Evolutionary conservation across 441 rosid genomes (phyloP).

Genomic region (Viola pubescens): DNA sequence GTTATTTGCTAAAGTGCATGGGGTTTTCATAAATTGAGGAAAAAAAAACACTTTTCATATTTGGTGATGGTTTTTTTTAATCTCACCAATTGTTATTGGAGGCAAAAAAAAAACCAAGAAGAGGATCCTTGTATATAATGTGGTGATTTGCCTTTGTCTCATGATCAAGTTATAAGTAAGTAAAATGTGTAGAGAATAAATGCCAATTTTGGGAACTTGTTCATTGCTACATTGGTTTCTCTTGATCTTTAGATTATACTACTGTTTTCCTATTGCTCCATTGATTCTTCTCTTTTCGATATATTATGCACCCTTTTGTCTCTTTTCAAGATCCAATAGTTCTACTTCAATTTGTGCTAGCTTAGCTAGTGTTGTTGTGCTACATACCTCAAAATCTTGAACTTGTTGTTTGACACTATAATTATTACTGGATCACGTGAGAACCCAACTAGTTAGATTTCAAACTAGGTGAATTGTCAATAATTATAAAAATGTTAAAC

Average conservation of each 20-base stretch:
- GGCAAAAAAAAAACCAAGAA: slow-evolving; percentile 15
- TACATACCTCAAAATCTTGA: too few species aligned
- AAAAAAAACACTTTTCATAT: not conserved
- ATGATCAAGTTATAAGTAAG: slow-evolving; percentile 16
- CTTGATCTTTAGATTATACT: not conserved
- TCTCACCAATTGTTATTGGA: slow-evolving; percentile 27
- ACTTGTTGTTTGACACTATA: too few species aligned
- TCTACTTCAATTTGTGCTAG: too few species aligned
- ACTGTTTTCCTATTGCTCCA: not conserved
- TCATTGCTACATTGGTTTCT: not conserved
- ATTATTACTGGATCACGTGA: too few species aligned
- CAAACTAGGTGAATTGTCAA: too few species aligned
- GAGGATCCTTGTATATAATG: slow-evolving; percentile 22
- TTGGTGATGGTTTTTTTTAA: slow-evolving; percentile 26
- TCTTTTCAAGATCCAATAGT: too few species aligned
- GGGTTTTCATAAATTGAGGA: not conserved
- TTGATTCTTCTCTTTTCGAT: not conserved
- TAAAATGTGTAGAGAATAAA: slow-evolving; percentile 22
- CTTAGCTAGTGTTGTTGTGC: too few species aligned
- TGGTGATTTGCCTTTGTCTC: slow-evolving; percentile 13
- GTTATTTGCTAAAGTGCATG: slow-evolving; percentile 37
- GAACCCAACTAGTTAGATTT: too few species aligned
- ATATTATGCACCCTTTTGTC: too few species aligned
- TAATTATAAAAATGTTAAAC: too few species aligned
- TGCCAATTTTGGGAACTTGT: slow-evolving; percentile 27